Percentiles rank a stretch among this genome's conserved stretches.
These are phyloP conservation scores for Ophiocordyceps camponoti-rufipedis DNA, from an alignment of 2,329 filamentous ascomycete genomes.

Conservation along the genomic window DNA sequence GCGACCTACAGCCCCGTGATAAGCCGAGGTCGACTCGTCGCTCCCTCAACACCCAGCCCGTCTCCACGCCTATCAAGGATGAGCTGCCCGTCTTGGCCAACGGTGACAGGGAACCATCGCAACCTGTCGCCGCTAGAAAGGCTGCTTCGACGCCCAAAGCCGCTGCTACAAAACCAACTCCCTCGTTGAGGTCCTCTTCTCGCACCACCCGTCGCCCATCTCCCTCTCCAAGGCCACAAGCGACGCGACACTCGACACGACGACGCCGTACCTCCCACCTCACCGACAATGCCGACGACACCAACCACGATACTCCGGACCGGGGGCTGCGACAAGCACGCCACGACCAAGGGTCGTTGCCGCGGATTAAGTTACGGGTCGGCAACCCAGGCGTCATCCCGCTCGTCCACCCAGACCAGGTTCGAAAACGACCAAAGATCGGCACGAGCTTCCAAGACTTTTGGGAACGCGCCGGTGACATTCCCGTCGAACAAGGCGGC, in stretches of 20 bases:
- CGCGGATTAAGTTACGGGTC: conserved; percentile 31
- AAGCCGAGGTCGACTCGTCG: conserved; percentile 34
- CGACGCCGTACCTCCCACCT: conserved; percentile 24
- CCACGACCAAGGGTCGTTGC: conserved; percentile 12
- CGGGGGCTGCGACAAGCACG: conserved; percentile 3
- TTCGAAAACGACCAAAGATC: conserved; percentile 32
- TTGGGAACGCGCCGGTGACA: conserved; percentile 27
- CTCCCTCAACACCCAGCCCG: conserved; percentile 13
- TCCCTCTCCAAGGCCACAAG: conserved; percentile 20
- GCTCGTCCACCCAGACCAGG: conserved; percentile 39
- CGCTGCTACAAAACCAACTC: conserved; percentile 10
- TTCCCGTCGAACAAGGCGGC: conserved; percentile 41
- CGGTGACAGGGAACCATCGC: conserved; percentile 11
- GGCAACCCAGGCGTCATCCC: conserved; percentile 24
- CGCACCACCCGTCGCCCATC: conserved; percentile 20
- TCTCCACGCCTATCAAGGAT: conserved; percentile 14
- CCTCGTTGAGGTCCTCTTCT: conserved; percentile 11
- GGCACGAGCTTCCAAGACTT: conserved; percentile 39
- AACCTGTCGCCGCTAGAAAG: conserved; percentile 7
- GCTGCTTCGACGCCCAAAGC: conserved; percentile 11
- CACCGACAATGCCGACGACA: conserved; percentile 9
- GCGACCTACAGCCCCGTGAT: conserved; percentile 30
- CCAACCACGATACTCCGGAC: conserved; percentile 3
- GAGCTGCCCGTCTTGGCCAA: conserved; percentile 9
- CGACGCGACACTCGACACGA: conserved; percentile 21